These are phyloP conservation scores for Passalora sequoiae DNA, from an alignment of 2,329 filamentous ascomycete genomes.

Conservation along the genomic window DNA sequence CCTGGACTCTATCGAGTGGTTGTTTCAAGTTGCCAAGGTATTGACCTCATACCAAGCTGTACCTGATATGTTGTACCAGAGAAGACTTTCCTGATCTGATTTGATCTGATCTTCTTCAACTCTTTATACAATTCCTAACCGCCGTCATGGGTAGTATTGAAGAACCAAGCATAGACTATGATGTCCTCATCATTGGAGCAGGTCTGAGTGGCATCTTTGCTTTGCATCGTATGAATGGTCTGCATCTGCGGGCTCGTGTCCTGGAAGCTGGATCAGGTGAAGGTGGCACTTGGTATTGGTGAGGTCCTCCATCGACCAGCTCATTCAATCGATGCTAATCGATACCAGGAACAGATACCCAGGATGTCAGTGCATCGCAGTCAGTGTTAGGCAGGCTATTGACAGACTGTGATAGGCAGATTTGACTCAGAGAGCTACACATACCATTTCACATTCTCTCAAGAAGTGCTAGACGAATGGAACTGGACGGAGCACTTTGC, in stretches of 20 bases:
- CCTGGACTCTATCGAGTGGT: too few relatives aligned
- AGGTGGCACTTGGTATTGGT: conserved; percentile 12
- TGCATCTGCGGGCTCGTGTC: conserved; percentile 6
- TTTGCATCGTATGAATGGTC: conserved; percentile 27
- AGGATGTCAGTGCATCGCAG: conserved; percentile 40
- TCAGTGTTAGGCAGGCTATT: too few relatives aligned
- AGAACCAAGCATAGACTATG: too few relatives aligned
- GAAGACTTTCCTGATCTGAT: too few relatives aligned
- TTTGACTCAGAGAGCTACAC: conserved; percentile 43
- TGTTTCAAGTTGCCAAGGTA: too few relatives aligned
- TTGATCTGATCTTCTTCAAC: too few relatives aligned
- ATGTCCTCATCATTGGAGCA: conserved; percentile 33
- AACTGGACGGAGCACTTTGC: conserved; percentile 41
- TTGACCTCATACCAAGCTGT: too few relatives aligned
- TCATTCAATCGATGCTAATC: too few relatives aligned
- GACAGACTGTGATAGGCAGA: too few relatives aligned
- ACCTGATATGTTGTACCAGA: too few relatives aligned
- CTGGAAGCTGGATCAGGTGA: conserved; percentile 14
- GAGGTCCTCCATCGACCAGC: background rate
- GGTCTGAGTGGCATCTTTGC: conserved; percentile 40
- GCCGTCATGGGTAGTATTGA: conserved; percentile 6
- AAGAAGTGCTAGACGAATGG: conserved; percentile 49
- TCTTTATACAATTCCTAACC: too few relatives aligned
- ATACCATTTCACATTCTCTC: conserved; percentile 42
- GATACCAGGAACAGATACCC: conserved; percentile 33